Conservation (phyloP, 352 stramenopile species). For the Globisporangium uncinulatum region DNA sequence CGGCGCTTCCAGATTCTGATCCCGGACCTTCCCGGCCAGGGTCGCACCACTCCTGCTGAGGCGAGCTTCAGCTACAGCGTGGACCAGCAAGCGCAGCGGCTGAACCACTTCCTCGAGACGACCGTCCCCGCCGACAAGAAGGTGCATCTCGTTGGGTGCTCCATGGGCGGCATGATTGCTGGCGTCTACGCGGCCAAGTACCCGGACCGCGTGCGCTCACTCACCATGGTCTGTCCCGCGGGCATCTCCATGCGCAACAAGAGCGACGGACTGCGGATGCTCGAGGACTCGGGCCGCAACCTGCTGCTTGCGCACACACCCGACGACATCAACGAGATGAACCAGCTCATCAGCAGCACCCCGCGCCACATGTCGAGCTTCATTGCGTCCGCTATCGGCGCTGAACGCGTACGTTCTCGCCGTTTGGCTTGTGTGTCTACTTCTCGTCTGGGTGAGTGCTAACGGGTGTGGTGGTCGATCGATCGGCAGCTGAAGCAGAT, state of each 20-base stretch:
- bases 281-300: constrained; percentile 60
- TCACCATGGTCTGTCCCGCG: constrained; percentile 73
- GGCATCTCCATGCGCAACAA: constrained; percentile 64
- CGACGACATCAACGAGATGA: constrained; percentile 59
- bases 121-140: constrained; percentile 41
- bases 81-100: constrained; percentile 38
- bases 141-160: constrained; percentile 70
- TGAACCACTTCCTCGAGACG: constrained; percentile 55
- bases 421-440: too few species aligned
- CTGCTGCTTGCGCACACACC: constrained; percentile 51
- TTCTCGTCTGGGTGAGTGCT: too few species aligned
- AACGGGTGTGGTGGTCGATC: too few species aligned
- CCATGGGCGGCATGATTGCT: constrained; percentile 73
- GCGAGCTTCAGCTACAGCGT: constrained; percentile 40
- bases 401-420: constrained; percentile 25
- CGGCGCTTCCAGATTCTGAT: constrained; percentile 52
- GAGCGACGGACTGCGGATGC: constrained; percentile 45
- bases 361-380: constrained; percentile 26
- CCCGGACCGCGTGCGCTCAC: constrained; percentile 40
- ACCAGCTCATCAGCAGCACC: constrained; percentile 31
- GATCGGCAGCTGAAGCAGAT: constrained; percentile 30
- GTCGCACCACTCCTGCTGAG: constrained; percentile 46
- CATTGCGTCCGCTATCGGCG: constrained; percentile 27
- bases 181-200: constrained; percentile 65
- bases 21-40: constrained; percentile 65